These are phyloP conservation scores for Starmerella geochares DNA, from an alignment of 805 yeast species.

Conservation along the genomic window DNA sequence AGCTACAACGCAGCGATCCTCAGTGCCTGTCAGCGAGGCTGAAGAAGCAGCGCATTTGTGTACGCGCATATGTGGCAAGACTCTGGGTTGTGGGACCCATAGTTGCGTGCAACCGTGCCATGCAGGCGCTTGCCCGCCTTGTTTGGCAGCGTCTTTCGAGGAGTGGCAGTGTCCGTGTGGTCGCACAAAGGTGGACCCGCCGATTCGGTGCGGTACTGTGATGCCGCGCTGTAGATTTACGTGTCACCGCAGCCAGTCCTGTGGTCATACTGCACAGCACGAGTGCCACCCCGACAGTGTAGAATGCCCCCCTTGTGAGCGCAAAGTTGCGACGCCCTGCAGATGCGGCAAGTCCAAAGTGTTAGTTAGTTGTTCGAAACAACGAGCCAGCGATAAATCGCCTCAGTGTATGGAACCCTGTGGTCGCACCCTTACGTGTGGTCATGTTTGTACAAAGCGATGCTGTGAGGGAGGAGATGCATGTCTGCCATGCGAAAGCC, in stretches of 20 bases:
- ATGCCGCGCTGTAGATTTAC: slow-evolving; percentile 26
- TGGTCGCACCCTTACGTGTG: slow-evolving; percentile 10
- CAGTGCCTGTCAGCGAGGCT: slow-evolving; percentile 10
- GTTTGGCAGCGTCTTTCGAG: slow-evolving; percentile 27
- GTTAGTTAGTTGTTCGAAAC: slow-evolving; percentile 1
- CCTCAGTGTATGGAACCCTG: slow-evolving; percentile 7
- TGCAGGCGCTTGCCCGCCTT: slow-evolving; percentile 30
- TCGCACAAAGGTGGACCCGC: slow-evolving; percentile 27
- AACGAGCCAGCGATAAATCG: not conserved
- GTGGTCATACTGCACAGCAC: slow-evolving; percentile 29
- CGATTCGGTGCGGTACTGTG: slow-evolving; percentile 30
- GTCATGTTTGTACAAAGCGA: slow-evolving; percentile 12
- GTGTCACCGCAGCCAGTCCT: slow-evolving; percentile 25
- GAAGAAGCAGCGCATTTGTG: slow-evolving; percentile 29
- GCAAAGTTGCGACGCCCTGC: slow-evolving; percentile 43
- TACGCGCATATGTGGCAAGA: slow-evolving; percentile 24
- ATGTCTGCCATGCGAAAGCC: slow-evolving; percentile 13
- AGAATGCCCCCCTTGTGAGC: slow-evolving; percentile 21
- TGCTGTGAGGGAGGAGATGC: slow-evolving; percentile 10
- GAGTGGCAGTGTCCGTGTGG: slow-evolving; percentile 31
- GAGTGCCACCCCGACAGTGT: slow-evolving; percentile 20
- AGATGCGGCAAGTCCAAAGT: slow-evolving; percentile 43
- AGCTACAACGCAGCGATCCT: not conserved
- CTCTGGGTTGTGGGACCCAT: slow-evolving; percentile 29
- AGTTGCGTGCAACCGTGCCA: slow-evolving; percentile 28